Conservation (phyloP, 116 monocot genomes). For the Dioscorea cayenensis region DNA sequence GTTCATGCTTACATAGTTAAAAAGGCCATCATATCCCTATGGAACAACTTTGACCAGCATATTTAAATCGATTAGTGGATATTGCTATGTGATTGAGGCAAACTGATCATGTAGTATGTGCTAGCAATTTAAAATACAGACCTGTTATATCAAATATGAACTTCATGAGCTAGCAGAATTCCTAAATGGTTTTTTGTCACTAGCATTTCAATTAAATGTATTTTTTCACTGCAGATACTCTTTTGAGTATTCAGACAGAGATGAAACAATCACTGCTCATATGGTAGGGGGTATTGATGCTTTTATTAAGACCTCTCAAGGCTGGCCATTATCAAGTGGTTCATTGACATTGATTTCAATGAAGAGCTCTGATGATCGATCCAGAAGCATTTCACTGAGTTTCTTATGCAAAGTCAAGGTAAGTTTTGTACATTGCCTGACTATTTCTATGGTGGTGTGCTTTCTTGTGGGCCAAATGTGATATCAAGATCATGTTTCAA, state of each 20-base stretch:
- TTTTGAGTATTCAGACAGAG: conserved; percentile 65
- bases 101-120: no score
- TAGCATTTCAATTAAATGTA: not conserved
- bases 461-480: no score
- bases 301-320: conserved; percentile 50
- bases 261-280: conserved; percentile 59
- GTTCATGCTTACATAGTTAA: no score
- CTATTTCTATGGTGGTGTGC: no score
- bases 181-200: not conserved
- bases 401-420: conserved; percentile 70
- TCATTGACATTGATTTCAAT: conserved; percentile 49
- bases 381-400: conserved; percentile 43
- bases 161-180: not conserved
- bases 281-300: conserved; percentile 58
- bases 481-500: not conserved
- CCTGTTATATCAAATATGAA: no score
- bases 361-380: conserved; percentile 24
- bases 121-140: no score
- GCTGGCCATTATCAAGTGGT: conserved; percentile 61
- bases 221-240: conserved; percentile 43
- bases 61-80: no score
- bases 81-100: no score
- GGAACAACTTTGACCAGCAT: no score
- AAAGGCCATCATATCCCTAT: no score
- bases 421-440: not conserved